Evolutionary conservation across 345 rosid genomes (phyloP).

Genomic region (Aurinia saxatilis): DNA sequence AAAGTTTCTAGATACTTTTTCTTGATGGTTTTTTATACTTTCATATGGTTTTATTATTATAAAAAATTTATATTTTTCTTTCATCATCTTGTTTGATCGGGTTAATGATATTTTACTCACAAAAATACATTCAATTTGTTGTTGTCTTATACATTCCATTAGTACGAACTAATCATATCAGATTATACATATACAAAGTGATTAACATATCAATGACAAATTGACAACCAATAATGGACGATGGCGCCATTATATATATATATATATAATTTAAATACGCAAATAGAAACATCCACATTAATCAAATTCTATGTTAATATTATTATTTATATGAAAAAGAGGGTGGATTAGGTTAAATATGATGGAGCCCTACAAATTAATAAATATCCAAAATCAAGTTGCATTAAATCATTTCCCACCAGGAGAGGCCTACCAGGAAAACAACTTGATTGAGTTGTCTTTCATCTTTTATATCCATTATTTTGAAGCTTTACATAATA

Average conservation of each 20-base stretch:
- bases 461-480: neutral
- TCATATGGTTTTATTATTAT: too few relatives aligned
- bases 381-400: constrained; percentile 1
- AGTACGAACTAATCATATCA: too few relatives aligned
- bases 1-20: too few relatives aligned
- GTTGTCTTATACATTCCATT: too few relatives aligned
- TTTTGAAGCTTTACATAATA: neutral
- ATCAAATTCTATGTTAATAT: neutral
- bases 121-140: too few relatives aligned
- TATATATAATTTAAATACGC: neutral
- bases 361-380: constrained; percentile 15
- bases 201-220: neutral
- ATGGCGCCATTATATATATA: constrained; percentile 8
- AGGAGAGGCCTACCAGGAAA: constrained; percentile 19
- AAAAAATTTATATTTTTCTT: too few relatives aligned
- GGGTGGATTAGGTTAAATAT: constrained; percentile 22
- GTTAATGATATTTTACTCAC: too few relatives aligned
- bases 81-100: too few relatives aligned
- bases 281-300: constrained; percentile 2
- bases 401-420: constrained; percentile 11
- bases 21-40: too few relatives aligned
- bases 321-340: neutral
- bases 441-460: constrained; percentile 28
- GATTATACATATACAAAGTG: neutral
- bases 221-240: constrained; percentile 14